Conservation (phyloP, 176 grass and related monocot genomes). For the Metroxylon sagu region DNA sequence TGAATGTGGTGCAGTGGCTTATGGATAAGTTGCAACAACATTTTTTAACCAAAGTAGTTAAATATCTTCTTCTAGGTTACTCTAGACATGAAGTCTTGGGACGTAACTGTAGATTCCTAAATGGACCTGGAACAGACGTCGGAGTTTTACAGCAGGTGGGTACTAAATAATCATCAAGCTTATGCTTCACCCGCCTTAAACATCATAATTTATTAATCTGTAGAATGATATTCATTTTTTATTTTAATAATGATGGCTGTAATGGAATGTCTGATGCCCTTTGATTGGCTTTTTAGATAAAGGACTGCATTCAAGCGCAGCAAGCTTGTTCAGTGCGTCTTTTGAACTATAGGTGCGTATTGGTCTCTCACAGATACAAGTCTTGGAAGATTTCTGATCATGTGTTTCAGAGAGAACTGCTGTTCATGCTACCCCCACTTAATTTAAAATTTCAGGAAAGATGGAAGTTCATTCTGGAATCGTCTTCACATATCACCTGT, state of each 20-base stretch:
- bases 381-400: no score
- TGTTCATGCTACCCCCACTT: constrained; percentile 5
- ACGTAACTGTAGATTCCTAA: constrained; percentile 58
- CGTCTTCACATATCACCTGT: constrained; percentile 83
- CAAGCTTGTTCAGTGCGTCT: constrained; percentile 60
- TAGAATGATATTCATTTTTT: neutral
- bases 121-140: constrained; percentile 52
- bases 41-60: no score
- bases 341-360: constrained; percentile 72
- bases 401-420: neutral
- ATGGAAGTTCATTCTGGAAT: constrained; percentile 68
- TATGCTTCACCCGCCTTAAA: no score
- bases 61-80: constrained; percentile 42
- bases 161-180: neutral
- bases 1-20: no score
- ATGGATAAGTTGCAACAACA: no score
- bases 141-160: constrained; percentile 68
- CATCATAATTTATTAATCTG: no score
- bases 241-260: neutral
- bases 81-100: constrained; percentile 89
- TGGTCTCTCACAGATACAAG: neutral
- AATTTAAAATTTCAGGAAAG: constrained; percentile 57
- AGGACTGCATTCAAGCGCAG: constrained; percentile 50
- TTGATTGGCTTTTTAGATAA: constrained; percentile 44
- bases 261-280: neutral